Evolutionary conservation across 1,284 basidiomycete genomes (phyloP), one percentile per base, ranked within the genome.

Genomic region (Leccinum insolens): DNA sequence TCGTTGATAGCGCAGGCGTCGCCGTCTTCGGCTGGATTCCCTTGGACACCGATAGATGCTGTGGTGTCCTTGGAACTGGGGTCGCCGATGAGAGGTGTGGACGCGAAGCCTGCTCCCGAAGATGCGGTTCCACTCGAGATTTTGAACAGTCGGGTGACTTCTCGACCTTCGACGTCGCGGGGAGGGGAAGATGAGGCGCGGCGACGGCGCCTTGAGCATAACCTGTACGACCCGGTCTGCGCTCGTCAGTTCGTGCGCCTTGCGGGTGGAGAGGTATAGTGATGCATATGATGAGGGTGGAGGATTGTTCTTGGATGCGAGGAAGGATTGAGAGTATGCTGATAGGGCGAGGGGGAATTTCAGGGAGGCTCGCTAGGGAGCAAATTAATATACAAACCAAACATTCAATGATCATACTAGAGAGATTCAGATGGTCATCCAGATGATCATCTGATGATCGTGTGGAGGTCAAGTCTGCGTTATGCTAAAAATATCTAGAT

Each of bases 221-320:
- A 94, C 71, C 77, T 95, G 2, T 95, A 92, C 74, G 81, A 87
- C 64, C 57, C 74, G 2, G 61, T 69, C 1, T 93, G 92, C 69
- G 81, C 86, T 0, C 77, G 81, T 63, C 91, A 93, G 74, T 92
- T 93, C 75, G 75, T 76, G 0, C 75, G 82, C 4, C 78, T 93
- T 5, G 81, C 88, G 2, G 70, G 81, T 89, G 5, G 77, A 78
- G 7, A 76, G 73, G 58, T 94, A 93, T 70, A 73, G 75, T 39
- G 78, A 74, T 34, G 74, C 65, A 22, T 93, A 92, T 71, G 86
- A 89, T 71, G 86, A 83, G 57, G 71, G 72, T 0, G 70, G 83
- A 68, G 73, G 69, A 1, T 72, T 92, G 12, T 81, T 90, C 44
- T 77, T 81, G 7, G 82, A 85, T 69, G 91, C 89, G 20, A 83